Conservation (phyloP, 208 protist species). For the Naegleria fowleri region DNA sequence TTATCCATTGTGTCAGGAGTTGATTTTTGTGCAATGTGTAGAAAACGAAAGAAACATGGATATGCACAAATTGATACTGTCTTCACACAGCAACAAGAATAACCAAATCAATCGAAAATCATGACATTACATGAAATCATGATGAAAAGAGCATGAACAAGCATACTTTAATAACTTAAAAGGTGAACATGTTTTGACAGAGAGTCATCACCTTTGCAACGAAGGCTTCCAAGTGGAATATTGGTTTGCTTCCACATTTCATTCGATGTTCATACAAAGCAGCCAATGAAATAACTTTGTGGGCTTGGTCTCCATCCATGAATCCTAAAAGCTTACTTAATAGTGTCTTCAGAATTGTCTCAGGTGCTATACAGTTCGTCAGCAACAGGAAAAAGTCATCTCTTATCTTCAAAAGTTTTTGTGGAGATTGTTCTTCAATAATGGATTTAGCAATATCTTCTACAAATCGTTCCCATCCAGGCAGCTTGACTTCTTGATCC, state of each 20-base stretch:
- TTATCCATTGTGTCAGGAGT: neutral
- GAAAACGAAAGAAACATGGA: neutral
- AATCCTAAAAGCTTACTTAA: constrained; percentile 69
- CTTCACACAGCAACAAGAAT: too few species aligned
- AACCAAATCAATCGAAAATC: too few species aligned
- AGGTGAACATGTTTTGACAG: constrained; percentile 13
- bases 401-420: constrained; percentile 81
- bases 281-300: constrained; percentile 11
- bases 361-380: constrained; percentile 93
- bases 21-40: neutral
- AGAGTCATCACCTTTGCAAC: constrained; percentile 72
- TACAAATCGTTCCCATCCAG: constrained; percentile 93
- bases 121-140: too few species aligned
- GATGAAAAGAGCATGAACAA: neutral
- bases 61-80: neutral
- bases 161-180: neutral
- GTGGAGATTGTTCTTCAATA: constrained; percentile 84
- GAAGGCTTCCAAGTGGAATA: constrained; percentile 98
- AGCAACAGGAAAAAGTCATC: constrained; percentile 96
- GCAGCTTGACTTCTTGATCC: constrained; percentile 63
- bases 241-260: constrained; percentile 89
- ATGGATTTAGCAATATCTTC: constrained; percentile 79
- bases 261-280: constrained; percentile 82
- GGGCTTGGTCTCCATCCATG: constrained; percentile 44
- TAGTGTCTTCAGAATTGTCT: constrained; percentile 84